A percentile compares a stretch with the other conserved stretches of the same genome.
Conservation (phyloP, 768 basidiomycete genomes). For the Amanita polypyramis region DNA sequence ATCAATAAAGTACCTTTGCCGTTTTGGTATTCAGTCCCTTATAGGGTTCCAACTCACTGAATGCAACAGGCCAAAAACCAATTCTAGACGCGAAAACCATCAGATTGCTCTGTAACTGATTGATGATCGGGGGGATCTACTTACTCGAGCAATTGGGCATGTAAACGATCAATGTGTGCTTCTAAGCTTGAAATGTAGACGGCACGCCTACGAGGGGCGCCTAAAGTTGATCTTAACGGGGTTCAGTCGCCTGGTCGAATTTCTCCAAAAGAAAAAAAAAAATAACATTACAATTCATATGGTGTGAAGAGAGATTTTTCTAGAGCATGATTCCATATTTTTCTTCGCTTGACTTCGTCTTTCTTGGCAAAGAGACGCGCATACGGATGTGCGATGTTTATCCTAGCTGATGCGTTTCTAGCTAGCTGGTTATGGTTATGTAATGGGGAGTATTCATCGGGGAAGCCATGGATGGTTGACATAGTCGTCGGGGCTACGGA, state of each 20-base stretch:
- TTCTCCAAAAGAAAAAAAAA: neutral
- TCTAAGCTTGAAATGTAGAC: constrained; percentile 69
- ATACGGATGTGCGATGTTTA: constrained; percentile 49
- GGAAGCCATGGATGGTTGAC: neutral
- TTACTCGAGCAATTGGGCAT: constrained; percentile 41
- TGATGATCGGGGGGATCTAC: constrained; percentile 4
- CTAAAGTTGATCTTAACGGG: constrained; percentile 43
- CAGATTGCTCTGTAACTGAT: neutral
- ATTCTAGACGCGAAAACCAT: constrained; percentile 16
- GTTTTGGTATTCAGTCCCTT: constrained; percentile 69
- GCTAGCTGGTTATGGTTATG: neutral
- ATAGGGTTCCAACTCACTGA: constrained; percentile 48
- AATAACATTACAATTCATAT: constrained; percentile 51
- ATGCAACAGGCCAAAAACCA: constrained; percentile 45
- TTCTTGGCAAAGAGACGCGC: constrained; percentile 60
- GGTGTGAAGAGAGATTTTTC: constrained; percentile 63
- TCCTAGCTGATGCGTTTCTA: neutral
- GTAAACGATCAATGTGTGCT: constrained; percentile 59
- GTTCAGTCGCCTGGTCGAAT: constrained; percentile 1
- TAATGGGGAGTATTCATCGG: neutral
- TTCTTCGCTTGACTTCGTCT: constrained; percentile 53
- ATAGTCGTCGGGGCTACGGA: constrained; percentile 1
- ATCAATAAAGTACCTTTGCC: constrained; percentile 41
- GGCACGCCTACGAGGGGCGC: constrained; percentile 56
- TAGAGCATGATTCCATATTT: constrained; percentile 70